These are phyloP conservation scores for Globisporangium megalacanthum DNA, from an alignment of 352 stramenopile species.

Conservation along the genomic window DNA sequence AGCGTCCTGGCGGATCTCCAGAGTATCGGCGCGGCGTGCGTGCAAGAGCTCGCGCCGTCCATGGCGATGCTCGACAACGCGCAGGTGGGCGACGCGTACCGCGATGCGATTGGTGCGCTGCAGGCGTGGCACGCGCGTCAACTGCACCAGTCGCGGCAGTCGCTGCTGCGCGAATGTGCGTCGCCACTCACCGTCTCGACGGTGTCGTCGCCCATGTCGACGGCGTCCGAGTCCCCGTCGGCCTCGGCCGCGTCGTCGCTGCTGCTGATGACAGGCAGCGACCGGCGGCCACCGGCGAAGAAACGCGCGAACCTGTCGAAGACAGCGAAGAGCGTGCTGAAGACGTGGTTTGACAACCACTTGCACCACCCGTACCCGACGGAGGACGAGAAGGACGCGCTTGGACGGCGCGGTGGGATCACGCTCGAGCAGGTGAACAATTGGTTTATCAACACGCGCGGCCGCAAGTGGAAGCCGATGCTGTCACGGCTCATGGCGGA, in stretches of 20 bases:
- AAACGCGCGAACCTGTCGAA: slow-evolving; percentile 76
- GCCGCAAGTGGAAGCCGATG: slow-evolving; percentile 85
- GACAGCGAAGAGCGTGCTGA: slow-evolving; percentile 63
- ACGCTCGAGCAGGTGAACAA: slow-evolving; percentile 87
- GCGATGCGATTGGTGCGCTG: slow-evolving; percentile 19
- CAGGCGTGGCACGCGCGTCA: slow-evolving; percentile 31
- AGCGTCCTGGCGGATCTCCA: slow-evolving; percentile 11
- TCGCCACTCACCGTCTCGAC: not conserved
- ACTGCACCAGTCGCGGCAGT: slow-evolving; percentile 18
- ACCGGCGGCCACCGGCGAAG: slow-evolving; percentile 28
- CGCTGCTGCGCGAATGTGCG: slow-evolving; percentile 3
- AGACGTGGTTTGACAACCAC: slow-evolving; percentile 80
- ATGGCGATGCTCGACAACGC: slow-evolving; percentile 20
- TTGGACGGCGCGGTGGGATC: slow-evolving; percentile 62
- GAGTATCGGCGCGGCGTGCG: not conserved
- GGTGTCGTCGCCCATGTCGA: not conserved
- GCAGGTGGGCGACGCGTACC: slow-evolving; percentile 22
- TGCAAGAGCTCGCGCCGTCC: slow-evolving; percentile 22
- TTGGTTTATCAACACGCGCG: slow-evolving; percentile 86
- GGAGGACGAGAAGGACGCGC: slow-evolving; percentile 76
- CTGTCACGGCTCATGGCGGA: slow-evolving; percentile 63
- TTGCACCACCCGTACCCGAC: slow-evolving; percentile 82
- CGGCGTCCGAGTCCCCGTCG: not conserved
- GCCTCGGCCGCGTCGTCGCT: not conserved
- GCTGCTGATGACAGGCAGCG: not conserved